A percentile compares a stretch with the other conserved stretches of the same genome.
These are phyloP conservation scores for Claviceps arundinis DNA, from an alignment of 2,329 filamentous ascomycete species.

Conservation along the genomic window DNA sequence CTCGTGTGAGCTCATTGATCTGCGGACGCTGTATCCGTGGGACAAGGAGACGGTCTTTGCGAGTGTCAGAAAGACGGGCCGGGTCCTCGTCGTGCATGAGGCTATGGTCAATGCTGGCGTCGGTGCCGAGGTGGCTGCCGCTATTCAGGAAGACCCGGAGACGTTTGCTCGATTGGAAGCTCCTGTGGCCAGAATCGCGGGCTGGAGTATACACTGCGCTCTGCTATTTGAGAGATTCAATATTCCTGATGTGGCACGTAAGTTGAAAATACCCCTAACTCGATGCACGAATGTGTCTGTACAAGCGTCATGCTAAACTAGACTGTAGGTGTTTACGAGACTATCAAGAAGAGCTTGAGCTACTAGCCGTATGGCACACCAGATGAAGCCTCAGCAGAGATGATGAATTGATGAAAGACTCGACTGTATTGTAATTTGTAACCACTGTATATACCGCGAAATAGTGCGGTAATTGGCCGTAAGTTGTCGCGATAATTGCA, in stretches of 20 bases:
- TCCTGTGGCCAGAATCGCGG: slow-evolving; percentile 70
- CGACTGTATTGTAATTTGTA: slow-evolving; percentile 3
- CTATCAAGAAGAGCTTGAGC: slow-evolving; percentile 51
- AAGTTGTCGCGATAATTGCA: too few species aligned
- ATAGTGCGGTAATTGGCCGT: too few species aligned
- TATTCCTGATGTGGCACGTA: slow-evolving; percentile 75
- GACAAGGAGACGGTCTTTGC: slow-evolving; percentile 67
- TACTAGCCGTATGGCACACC: slow-evolving; percentile 30
- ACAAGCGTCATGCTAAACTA: neutral
- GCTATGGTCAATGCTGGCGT: slow-evolving; percentile 83
- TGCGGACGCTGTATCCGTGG: slow-evolving; percentile 86
- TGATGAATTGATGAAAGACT: neutral
- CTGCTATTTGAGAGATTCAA: slow-evolving; percentile 70
- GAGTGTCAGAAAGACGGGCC: slow-evolving; percentile 76
- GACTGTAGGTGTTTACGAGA: slow-evolving; percentile 53
- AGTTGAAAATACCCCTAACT: slow-evolving; percentile 27
- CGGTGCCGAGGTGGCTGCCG: slow-evolving; percentile 78
- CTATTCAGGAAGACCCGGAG: slow-evolving; percentile 62
- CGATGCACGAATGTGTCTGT: neutral
- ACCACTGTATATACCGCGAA: neutral
- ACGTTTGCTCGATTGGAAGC: slow-evolving; percentile 78
- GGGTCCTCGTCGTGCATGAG: slow-evolving; percentile 82
- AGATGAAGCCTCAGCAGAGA: neutral
- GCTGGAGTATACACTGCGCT: slow-evolving; percentile 79
- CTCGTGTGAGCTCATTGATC: slow-evolving; percentile 72